Percentiles rank a stretch among this genome's conserved stretches.
Conservation (phyloP, 306 rosid genomes). For the Nissolia schottii region DNA sequence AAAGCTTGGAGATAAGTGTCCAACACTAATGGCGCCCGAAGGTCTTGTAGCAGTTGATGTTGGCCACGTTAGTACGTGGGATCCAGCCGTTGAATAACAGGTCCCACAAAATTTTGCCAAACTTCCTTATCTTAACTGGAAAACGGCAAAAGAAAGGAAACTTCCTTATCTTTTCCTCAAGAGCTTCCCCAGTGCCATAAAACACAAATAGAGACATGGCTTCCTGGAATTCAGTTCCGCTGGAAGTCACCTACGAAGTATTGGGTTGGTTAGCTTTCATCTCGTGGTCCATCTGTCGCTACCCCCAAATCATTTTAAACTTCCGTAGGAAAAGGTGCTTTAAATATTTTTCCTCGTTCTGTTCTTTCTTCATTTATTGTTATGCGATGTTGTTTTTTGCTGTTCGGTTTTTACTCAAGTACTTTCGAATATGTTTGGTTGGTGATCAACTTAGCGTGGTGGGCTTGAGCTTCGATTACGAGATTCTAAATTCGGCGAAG, state of each 20-base stretch:
- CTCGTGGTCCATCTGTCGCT: slow-evolving; percentile 54
- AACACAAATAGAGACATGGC: slow-evolving; percentile 36
- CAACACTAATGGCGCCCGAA: too few species aligned
- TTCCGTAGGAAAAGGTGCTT: slow-evolving; percentile 74
- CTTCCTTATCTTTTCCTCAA: background rate
- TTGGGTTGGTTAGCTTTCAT: slow-evolving; percentile 72
- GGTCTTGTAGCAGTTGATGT: too few species aligned
- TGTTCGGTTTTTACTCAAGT: background rate
- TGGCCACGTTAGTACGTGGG: too few species aligned
- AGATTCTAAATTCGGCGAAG: slow-evolving; percentile 61
- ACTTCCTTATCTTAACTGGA: too few species aligned
- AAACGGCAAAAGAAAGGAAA: too few species aligned
- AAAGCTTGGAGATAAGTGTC: too few species aligned
- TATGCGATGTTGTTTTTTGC: background rate
- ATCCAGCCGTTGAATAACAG: background rate
- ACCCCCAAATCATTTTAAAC: slow-evolving; percentile 75
- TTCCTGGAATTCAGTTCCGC: slow-evolving; percentile 66
- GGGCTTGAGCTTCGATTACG: slow-evolving; percentile 76
- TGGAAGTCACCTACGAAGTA: slow-evolving; percentile 49
- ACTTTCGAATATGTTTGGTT: background rate
- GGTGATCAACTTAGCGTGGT: slow-evolving; percentile 51
- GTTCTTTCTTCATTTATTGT: background rate
- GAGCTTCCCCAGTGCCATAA: background rate
- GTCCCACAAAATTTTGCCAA: background rate
- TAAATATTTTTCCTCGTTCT: background rate